Conservation (phyloP, 2,329 filamentous ascomycete species). For the Alternaria incomplexa region DNA sequence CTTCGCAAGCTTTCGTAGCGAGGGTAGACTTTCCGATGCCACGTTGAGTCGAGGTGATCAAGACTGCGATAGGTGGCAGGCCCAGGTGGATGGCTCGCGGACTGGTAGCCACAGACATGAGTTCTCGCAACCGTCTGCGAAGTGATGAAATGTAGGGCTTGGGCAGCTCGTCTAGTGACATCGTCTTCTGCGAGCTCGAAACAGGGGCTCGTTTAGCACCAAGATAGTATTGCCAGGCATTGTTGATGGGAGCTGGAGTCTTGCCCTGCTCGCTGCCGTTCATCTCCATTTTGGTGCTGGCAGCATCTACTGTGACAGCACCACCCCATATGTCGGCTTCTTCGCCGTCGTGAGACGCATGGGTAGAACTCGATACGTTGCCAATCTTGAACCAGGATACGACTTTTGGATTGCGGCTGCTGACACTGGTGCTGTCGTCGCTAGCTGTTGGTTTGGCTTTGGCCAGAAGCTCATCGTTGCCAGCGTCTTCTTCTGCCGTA, state of each 20-base stretch:
- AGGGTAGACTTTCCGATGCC: slow-evolving; percentile 90
- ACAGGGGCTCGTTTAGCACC: slow-evolving; percentile 73
- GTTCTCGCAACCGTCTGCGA: slow-evolving; percentile 73
- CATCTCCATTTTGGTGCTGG: slow-evolving; percentile 87
- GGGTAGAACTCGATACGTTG: slow-evolving; percentile 58
- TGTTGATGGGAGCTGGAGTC: slow-evolving; percentile 76
- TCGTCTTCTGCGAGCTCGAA: slow-evolving; percentile 63
- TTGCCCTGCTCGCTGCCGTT: slow-evolving; percentile 85
- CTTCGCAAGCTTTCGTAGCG: slow-evolving; percentile 77
- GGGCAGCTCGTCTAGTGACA: slow-evolving; percentile 50
- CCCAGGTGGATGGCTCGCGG: slow-evolving; percentile 83
- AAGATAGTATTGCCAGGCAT: slow-evolving; percentile 88
- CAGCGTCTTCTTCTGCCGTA: slow-evolving; percentile 72
- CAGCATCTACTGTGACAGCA: slow-evolving; percentile 83
- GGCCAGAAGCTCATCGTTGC: slow-evolving; percentile 60
- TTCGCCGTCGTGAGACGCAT: slow-evolving; percentile 64
- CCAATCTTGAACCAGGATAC: slow-evolving; percentile 95
- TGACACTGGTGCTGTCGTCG: slow-evolving; percentile 20
- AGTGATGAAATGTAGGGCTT: slow-evolving; percentile 53
- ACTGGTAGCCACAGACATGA: slow-evolving; percentile 88
- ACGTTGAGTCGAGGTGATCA: slow-evolving; percentile 89
- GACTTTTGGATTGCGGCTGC: slow-evolving; percentile 34
- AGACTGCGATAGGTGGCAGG: slow-evolving; percentile 85
- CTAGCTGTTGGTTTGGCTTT: slow-evolving; percentile 48
- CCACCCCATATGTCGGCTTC: slow-evolving; percentile 81